Conservation (phyloP, 768 basidiomycete genomes). For the Leucogyrophana mollusca region DNA sequence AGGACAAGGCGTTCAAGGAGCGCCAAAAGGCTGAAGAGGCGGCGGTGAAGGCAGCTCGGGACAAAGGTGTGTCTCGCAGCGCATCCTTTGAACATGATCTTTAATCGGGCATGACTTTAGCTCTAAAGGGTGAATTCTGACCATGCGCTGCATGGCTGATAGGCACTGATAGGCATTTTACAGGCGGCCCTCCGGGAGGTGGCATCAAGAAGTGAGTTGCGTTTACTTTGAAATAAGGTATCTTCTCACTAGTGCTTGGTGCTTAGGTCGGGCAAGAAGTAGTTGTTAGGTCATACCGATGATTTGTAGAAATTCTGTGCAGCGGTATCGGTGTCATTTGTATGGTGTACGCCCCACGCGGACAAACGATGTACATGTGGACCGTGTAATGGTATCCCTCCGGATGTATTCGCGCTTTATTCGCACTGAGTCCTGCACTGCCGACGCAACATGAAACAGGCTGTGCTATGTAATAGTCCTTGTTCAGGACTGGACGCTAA, state of each 20-base stretch:
- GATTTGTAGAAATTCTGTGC: too few relatives aligned
- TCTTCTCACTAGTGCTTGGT: slow-evolving; percentile 6
- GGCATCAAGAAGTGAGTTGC: slow-evolving; percentile 85
- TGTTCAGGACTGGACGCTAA: too few relatives aligned
- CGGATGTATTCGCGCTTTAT: too few relatives aligned
- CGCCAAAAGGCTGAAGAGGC: slow-evolving; percentile 76
- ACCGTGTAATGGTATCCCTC: too few relatives aligned
- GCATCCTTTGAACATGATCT: not conserved
- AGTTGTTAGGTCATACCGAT: slow-evolving; percentile 10
- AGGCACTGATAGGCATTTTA: too few relatives aligned
- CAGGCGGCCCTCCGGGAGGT: slow-evolving; percentile 67
- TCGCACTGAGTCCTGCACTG: too few relatives aligned
- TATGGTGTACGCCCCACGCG: too few relatives aligned
- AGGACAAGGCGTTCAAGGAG: slow-evolving; percentile 70
- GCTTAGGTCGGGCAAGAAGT: slow-evolving; percentile 72
- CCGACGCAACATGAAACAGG: too few relatives aligned
- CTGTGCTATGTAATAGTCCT: too few relatives aligned
- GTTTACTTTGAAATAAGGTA: not conserved
- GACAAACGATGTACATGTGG: too few relatives aligned
- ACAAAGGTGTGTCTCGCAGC: slow-evolving; percentile 52
- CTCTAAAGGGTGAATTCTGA: slow-evolving; percentile 48
- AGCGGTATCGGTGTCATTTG: too few relatives aligned
- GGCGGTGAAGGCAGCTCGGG: slow-evolving; percentile 68
- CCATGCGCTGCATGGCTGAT: slow-evolving; percentile 7
- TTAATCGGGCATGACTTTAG: slow-evolving; percentile 29